These are phyloP conservation scores for Syncephalastrum monosporum DNA, from an alignment of 371 early-diverging fungal species.

Conservation along the genomic window DNA sequence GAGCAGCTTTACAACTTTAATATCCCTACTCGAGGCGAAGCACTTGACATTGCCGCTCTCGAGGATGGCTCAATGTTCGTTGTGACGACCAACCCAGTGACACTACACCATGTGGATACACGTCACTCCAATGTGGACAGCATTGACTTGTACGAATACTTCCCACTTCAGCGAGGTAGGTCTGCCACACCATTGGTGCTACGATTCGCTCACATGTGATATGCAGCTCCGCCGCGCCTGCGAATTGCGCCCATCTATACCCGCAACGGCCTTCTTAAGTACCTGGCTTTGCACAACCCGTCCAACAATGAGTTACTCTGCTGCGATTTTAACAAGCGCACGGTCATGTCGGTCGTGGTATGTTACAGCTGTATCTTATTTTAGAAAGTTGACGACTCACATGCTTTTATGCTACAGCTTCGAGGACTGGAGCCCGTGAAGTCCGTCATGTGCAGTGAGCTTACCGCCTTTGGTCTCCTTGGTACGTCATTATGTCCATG, in stretches of 20 bases:
- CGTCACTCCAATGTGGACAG: constrained; percentile 54
- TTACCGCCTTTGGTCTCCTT: constrained; percentile 41
- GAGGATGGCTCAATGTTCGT: constrained; percentile 59
- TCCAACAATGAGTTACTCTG: constrained; percentile 65
- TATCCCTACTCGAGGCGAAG: constrained; percentile 71
- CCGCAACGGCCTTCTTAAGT: constrained; percentile 31
- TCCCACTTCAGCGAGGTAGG: constrained; percentile 62
- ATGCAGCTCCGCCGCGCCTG: constrained; percentile 57
- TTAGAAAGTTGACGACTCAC: background rate
- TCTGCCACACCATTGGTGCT: background rate
- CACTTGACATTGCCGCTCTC: constrained; percentile 60
- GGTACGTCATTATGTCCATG: constrained; percentile 11
- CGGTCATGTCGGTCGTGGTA: constrained; percentile 53
- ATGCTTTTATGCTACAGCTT: constrained; percentile 12
- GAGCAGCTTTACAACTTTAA: constrained; percentile 73
- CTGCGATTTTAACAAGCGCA: constrained; percentile 59
- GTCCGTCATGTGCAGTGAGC: constrained; percentile 55
- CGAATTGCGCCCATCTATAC: constrained; percentile 52
- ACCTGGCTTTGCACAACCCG: constrained; percentile 69
- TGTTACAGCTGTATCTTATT: constrained; percentile 3
- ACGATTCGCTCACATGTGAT: background rate
- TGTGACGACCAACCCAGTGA: constrained; percentile 70
- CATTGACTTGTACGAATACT: constrained; percentile 79
- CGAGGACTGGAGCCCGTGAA: constrained; percentile 56
- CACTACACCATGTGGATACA: constrained; percentile 63